A percentile compares a stretch with the other conserved stretches of the same genome.
phyloP scores from a whole-genome alignment of 257 asterid genomes.

The Solanum clarkiae region DNA sequence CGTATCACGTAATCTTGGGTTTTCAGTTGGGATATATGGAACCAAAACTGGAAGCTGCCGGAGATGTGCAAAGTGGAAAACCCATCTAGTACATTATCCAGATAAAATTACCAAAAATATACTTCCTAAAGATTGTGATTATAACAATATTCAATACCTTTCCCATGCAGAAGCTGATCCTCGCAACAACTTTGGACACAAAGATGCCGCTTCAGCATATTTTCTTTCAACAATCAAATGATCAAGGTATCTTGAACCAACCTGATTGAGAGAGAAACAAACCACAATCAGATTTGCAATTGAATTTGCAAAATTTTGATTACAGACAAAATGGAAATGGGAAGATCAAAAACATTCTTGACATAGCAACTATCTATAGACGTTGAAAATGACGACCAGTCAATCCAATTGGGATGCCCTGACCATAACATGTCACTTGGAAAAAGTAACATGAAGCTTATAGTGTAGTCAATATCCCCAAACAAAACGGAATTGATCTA shows the following conservation, averaged over 20 bases:
- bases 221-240: slow-evolving; percentile 89
- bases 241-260: slow-evolving; percentile 90
- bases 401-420: not conserved
- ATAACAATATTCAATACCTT: slow-evolving; percentile 37
- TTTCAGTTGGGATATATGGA: slow-evolving; percentile 91
- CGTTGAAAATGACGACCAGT: not conserved
- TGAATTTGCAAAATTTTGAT: not conserved
- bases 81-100: slow-evolving; percentile 57
- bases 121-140: not conserved
- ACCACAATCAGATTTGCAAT: not conserved
- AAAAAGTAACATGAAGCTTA: not conserved
- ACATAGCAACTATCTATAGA: not conserved
- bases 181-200: slow-evolving; percentile 84
- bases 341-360: not conserved
- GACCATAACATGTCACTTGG: not conserved
- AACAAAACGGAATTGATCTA: not conserved
- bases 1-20: slow-evolving; percentile 90
- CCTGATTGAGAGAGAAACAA: slow-evolving; percentile 31
- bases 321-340: not conserved
- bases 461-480: not conserved
- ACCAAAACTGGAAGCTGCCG: slow-evolving; percentile 97
- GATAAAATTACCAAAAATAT: slow-evolving; percentile 6
- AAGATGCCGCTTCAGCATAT: slow-evolving; percentile 95
- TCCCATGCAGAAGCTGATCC: slow-evolving; percentile 99
- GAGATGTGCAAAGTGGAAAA: slow-evolving; percentile 97